phyloP scores from a whole-genome alignment of 345 rosid genomes.

The Lepidium sativum region DNA sequence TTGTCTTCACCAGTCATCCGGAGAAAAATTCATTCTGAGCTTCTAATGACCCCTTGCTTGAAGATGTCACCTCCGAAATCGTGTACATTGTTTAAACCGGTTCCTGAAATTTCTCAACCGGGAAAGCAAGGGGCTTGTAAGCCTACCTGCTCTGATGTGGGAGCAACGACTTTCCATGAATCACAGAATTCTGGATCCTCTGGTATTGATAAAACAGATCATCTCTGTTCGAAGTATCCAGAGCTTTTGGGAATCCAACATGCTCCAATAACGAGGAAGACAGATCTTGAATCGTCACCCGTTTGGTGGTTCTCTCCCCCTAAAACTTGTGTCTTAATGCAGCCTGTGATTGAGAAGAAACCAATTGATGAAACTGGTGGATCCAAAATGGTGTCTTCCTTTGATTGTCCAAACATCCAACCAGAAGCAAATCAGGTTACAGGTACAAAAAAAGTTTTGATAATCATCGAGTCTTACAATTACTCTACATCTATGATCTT shows the following conservation, averaged over 20 bases:
- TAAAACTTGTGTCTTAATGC: conserved; percentile 69
- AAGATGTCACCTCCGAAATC: conserved; percentile 84
- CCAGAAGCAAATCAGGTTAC: conserved; percentile 16
- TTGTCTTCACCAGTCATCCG: conserved; percentile 36
- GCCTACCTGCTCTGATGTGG: conserved; percentile 50
- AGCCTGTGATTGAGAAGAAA: conserved; percentile 45
- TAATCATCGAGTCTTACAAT: conserved; percentile 1
- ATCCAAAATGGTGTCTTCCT: background rate
- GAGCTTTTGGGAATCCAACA: conserved; percentile 60
- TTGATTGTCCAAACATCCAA: background rate
- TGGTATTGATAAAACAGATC: conserved; percentile 36
- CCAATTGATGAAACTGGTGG: conserved; percentile 12
- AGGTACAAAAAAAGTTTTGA: conserved; percentile 12
- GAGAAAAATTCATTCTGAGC: conserved; percentile 32
- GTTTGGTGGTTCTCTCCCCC: conserved; percentile 85
- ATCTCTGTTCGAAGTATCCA: conserved; percentile 51
- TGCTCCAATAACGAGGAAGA: conserved; percentile 36
- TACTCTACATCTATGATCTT: background rate
- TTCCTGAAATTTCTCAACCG: conserved; percentile 28
- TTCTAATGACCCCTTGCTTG: conserved; percentile 62
- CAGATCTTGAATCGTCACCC: conserved; percentile 54
- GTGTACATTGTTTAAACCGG: conserved; percentile 58
- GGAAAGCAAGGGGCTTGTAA: conserved; percentile 28
- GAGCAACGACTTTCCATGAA: conserved; percentile 23
- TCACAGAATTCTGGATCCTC: conserved; percentile 49